Evolutionary conservation across 495 filamentous ascomycete genomes (phyloP), one percentile per base, ranked within the genome.

Genomic region (Delitschia confertaspora): DNA sequence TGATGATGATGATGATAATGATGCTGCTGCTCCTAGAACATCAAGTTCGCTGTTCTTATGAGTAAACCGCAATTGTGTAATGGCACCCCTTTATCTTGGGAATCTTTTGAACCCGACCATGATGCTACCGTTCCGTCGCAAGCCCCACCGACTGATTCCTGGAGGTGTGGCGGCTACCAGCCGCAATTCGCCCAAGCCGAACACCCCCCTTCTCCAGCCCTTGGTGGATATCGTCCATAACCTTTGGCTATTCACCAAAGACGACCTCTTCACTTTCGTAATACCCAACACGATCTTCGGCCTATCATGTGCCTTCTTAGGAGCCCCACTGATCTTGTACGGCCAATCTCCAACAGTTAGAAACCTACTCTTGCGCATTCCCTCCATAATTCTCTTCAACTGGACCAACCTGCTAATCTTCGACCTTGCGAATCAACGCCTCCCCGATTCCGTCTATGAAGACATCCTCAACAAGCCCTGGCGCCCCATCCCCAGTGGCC

Each of bases 381-480:
- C 43, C 5, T 13, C 14, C 1, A 39, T 49, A 16, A 24, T 54
- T 4, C 22, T 54, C n/a, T 57, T 36, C 45, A 45, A 54, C 49
- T 64, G 54, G 53, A n/a, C 45, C 19, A 57, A 67, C 46, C 42
- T 72, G 16, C 49, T 74, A 17, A 39, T 64, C 32, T 69, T 69
- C 54, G 56, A 60, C 41, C 49, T 75, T 18, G 58, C 62, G 23
- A 78, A 78, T 55, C 73, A 78, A 47, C 64, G 70, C 6, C 60
- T 51, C 9, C 60, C 63, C 0, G 45, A 59, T 14, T 71, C 72
- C 3, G 50, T 73, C n/a, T 33, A 51, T 0, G 75, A 78, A 54
- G 74, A 78, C 44, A 9, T 26, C 0, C 47, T 73, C 49, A 81
- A 81, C 60, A 81, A 79, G 56, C 69, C 71, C 2, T 79, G 74